Base-by-base conservation (phyloP, 1,284 basidiomycete genomes). In the Cystobasidiaceae sp. region DNA sequence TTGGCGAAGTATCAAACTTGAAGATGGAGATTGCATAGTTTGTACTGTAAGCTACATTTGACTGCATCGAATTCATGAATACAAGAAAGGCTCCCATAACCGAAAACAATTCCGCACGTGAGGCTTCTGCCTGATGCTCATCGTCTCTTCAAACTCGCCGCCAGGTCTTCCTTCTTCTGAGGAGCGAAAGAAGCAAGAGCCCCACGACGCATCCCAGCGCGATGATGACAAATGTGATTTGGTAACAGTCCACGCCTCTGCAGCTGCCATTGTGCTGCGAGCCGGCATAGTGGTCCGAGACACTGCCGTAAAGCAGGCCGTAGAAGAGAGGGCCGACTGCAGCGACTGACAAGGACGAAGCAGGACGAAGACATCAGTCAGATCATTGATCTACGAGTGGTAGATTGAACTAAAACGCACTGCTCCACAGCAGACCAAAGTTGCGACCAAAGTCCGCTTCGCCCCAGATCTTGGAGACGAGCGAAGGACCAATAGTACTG, bases 371-470 rank as follows among this genome's bases (percentile, higher is more conserved):
- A 13, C 4, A 17, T 19, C n/a, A n/a, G 32, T 39, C 41, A 45
- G 39, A 6, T 19, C 30, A 30, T 39, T 25, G 32, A 2, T n/a
- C 3, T 11, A 11, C 27, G n/a, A 15, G 27, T 8, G 8, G 33
- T 21, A 30, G 6, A 39, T 11, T 15, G 11, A 7, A 2, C 19
- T 7, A 9, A 6, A 9, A 39, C 58, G 23, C 34, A 60, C 58
- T 49, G 25, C 33, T 66, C 66, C 68, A 70, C n/a, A 72, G 33
- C 2, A 70, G 46, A 2, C 71, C 71, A 65, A 70, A 73, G 50
- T 72, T 72, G 3, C 71, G 46, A 3, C 72, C 72, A 34, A 73
- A 73, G n/a, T 66, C 45, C 27, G 46, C 52, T 30, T 60, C 21
- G n/a, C 59, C 58, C 67, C 68, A 73, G 13, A 69, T 65, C 4